Evolutionary conservation across 768 basidiomycete genomes (phyloP).

Genomic region (Aureoboletus auriporus): DNA sequence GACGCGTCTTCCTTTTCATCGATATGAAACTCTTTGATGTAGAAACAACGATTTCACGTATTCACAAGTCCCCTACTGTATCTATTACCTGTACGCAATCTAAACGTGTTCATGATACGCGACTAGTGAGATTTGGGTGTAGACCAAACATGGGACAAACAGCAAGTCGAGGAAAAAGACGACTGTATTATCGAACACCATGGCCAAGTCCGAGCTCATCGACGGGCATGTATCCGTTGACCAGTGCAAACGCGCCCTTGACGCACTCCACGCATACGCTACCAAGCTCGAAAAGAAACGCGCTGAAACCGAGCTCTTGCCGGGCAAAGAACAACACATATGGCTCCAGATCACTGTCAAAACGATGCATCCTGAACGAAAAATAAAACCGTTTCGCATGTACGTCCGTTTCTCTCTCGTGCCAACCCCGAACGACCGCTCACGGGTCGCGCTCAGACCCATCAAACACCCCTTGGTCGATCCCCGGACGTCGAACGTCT

Average conservation of each 20-base stretch:
- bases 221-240: conserved; percentile 63
- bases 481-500: conserved; percentile 75
- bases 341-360: conserved; percentile 91
- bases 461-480: conserved; percentile 80
- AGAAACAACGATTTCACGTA: too few species aligned
- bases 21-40: too few species aligned
- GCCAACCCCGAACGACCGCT: not conserved
- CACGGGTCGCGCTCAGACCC: conserved; percentile 22
- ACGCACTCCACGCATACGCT: conserved; percentile 73
- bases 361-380: conserved; percentile 61
- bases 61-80: too few species aligned
- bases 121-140: too few species aligned
- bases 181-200: not conserved
- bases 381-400: conserved; percentile 74
- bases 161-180: too few species aligned
- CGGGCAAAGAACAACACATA: conserved; percentile 76
- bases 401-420: conserved; percentile 36
- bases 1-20: too few species aligned
- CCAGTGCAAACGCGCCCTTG: conserved; percentile 77
- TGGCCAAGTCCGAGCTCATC: conserved; percentile 46
- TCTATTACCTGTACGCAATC: too few species aligned
- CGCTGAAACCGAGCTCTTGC: conserved; percentile 71
- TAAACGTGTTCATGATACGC: too few species aligned
- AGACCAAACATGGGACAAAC: too few species aligned
- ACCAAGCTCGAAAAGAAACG: conserved; percentile 57